Evolutionary conservation across 2,329 filamentous ascomycete species (phyloP).

Genomic region (Kalmusia sp.): DNA sequence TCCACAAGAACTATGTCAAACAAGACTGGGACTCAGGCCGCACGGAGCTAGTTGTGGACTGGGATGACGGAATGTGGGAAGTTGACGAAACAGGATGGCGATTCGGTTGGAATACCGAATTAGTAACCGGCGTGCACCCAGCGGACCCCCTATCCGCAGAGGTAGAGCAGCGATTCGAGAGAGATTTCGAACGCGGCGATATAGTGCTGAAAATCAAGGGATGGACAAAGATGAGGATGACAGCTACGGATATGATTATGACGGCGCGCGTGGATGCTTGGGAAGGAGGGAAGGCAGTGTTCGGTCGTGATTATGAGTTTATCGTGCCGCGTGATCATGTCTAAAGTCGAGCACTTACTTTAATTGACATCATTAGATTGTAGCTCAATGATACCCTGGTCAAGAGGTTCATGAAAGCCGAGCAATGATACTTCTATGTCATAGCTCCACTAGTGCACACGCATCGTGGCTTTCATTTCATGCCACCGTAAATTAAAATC

Average conservation of each 20-base stretch:
- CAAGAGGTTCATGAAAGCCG: too few species aligned
- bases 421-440: too few species aligned
- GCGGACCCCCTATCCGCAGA: slow-evolving; percentile 3
- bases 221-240: slow-evolving; percentile 3
- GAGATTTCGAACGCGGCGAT: slow-evolving; percentile 6
- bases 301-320: slow-evolving; percentile 8
- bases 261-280: slow-evolving; percentile 6
- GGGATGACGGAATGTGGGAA: slow-evolving; percentile 7
- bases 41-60: slow-evolving; percentile 7
- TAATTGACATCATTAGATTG: too few species aligned
- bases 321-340: slow-evolving; percentile 7
- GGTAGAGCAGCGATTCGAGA: slow-evolving; percentile 3
- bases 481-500: too few species aligned
- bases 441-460: too few species aligned
- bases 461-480: too few species aligned
- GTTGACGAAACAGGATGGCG: slow-evolving; percentile 6
- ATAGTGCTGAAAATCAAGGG: slow-evolving; percentile 1
- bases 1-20: slow-evolving; percentile 6
- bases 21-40: slow-evolving; percentile 7
- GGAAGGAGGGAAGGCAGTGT: slow-evolving; percentile 6
- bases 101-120: slow-evolving; percentile 2
- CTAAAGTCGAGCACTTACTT: too few species aligned
- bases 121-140: slow-evolving; percentile 3
- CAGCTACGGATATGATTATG: slow-evolving; percentile 3
- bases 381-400: too few species aligned